phyloP scores from a whole-genome alignment of 306 rosid species.

The Astragalus glycyphyllos region DNA sequence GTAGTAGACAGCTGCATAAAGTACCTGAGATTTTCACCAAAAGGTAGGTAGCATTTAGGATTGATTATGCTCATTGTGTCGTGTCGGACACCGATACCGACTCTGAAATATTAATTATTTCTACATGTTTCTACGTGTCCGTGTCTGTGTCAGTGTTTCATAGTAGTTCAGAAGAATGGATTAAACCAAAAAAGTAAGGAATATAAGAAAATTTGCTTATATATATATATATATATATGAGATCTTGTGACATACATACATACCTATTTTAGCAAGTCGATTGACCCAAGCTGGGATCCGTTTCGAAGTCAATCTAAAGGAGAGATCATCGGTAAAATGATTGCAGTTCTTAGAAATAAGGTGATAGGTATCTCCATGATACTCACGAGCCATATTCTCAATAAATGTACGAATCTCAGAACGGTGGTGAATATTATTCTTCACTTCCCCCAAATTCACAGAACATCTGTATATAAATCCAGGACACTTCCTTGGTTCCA shows the following conservation, averaged over 20 bases:
- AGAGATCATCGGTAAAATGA: conserved; percentile 80
- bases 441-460: conserved; percentile 59
- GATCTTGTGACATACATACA: no score
- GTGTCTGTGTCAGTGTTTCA: no score
- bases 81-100: no score
- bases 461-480: conserved; percentile 76
- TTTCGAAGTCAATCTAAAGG: conserved; percentile 65
- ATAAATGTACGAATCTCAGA: conserved; percentile 71
- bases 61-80: no score
- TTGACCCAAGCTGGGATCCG: conserved; percentile 93
- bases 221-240: no score
- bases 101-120: no score
- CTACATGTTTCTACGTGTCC: no score
- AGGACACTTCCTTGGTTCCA: conserved; percentile 88
- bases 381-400: conserved; percentile 69
- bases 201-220: no score
- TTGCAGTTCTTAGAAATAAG: conserved; percentile 94
- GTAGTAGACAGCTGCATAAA: conserved; percentile 86
- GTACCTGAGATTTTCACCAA: conserved; percentile 66
- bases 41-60: background rate
- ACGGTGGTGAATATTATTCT: conserved; percentile 44
- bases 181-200: no score
- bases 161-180: no score
- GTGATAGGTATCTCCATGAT: conserved; percentile 93
- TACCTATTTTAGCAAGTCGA: conserved; percentile 92